Base-by-base conservation (phyloP, 2,329 filamentous ascomycete genomes). In the Fusarium incarnatum region DNA sequence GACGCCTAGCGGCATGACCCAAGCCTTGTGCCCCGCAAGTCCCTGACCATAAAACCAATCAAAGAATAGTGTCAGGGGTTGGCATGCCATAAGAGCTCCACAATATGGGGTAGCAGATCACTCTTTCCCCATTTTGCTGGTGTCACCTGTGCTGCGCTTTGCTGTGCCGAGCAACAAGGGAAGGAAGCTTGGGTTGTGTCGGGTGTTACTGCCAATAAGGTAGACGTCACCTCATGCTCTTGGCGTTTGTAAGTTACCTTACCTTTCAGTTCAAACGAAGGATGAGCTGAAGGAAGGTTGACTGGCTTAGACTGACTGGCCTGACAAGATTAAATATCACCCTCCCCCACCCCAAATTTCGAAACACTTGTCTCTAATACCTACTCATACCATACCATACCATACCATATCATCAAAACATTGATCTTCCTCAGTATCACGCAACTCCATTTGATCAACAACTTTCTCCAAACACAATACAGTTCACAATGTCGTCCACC, bases 171-270 rank as follows among this genome's bases (percentile, higher is more conserved):
- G 30, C 48, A 50, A 18, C 48, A 50, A 50, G 30, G 54, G 49
- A 53, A 61, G 37, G 32, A 62, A 63, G 57, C 57, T 61, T 60
- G 23, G 59, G 45, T 56, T 28, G 58, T 37, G 49, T 44, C 28
- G 59, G 60, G 44, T 49, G 60, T 40, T 49, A 37, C 53, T 64
- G 44, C 61, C 40, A 65, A 37, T 41, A 25, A 25, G 30, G 59
- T 41, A 49, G 60, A 58, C 68, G 68, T 71, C 68, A 71, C 67
- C 50, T 68, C 45, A 62, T 41, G 47, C 60, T 52, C 68, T 71
- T 71, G 68, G 64, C 63, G 49, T 46, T 47, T 30, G 34, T 50
- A 42, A 16, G 18, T 49, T 20, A 44, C 20, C 18, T 11, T n/a
- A 12, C 18, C 18, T 37, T 52, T 52, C 49, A 41, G 27, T 47